Evolutionary conservation across 2,329 filamentous ascomycete species (phyloP).

Genomic region (Arachnomyces sp.): DNA sequence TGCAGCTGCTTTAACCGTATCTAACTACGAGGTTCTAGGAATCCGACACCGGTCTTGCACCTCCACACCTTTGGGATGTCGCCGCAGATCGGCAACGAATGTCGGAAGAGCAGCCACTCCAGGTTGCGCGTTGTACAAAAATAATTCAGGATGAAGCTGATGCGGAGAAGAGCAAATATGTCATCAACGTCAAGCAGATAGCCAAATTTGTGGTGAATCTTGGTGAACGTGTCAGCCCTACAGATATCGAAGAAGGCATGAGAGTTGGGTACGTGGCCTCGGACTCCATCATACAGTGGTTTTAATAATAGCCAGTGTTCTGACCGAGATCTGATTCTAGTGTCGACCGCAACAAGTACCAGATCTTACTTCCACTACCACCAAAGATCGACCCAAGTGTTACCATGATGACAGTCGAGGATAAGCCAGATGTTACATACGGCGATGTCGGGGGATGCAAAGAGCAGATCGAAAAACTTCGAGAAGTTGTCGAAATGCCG

Average conservation of each 20-base stretch:
- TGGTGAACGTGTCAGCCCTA: constrained; percentile 91
- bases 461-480: constrained; percentile 97
- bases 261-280: constrained; percentile 63
- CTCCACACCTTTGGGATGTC: constrained; percentile 97
- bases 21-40: constrained; percentile 60
- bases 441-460: constrained; percentile 98
- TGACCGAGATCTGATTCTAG: constrained; percentile 26
- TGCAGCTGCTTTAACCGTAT: constrained; percentile 15
- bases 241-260: constrained; percentile 99
- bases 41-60: constrained; percentile 95
- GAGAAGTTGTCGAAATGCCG: constrained; percentile 98
- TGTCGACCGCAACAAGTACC: constrained; percentile 98
- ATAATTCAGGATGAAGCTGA: constrained; percentile 97
- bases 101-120: constrained; percentile 94
- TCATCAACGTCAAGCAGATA: constrained; percentile 99
- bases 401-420: constrained; percentile 99
- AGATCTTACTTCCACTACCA: constrained; percentile 90
- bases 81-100: constrained; percentile 97
- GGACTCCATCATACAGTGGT: neutral
- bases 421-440: constrained; percentile 98
- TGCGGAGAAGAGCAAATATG: constrained; percentile 97
- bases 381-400: constrained; percentile 98
- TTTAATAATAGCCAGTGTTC: neutral
- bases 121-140: constrained; percentile 97
- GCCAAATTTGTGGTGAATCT: constrained; percentile 98